Evolutionary conservation across 176 grass and related monocot genomes (phyloP), one percentile per base, ranked within the genome.

Genomic region (Carex myosuroides): DNA sequence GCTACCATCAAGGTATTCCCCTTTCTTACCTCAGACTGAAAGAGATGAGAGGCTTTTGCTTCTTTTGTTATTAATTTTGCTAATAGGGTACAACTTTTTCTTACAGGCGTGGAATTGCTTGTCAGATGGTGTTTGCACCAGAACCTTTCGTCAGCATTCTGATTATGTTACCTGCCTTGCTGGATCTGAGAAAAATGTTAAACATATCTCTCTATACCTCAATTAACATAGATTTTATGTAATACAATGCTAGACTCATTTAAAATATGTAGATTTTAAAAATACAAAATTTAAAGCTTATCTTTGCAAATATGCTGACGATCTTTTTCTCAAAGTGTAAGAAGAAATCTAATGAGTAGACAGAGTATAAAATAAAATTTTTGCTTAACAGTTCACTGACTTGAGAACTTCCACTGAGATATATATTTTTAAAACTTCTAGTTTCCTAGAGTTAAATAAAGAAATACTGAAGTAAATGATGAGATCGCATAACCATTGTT

Each of bases 141-240:
- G 87, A 81, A 95, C 93, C 32, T 89, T 94, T 39, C 93, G 84
- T 22, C 96, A 99, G 72, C 93, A 95, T 91, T 94, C 93, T 86
- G 96, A 99, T 89, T 99, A 99, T 79, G 91, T 94, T 42, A 99
- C 85, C 56, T 95, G 96, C 86, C 96, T 99, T 84, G 88, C 89
- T 79, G 93, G 91, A 9, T 88, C 96, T 73, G 88, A 89, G 72
- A 95, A 94, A 85, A 99, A 92, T 87, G 96, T 99, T 95, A 81
- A 76, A 56, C 80, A 81, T 68, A 39, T 18, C 64, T 70, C 21
- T 77, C 13, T 77, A 56, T 77, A 77, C 21, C 33, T 50, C 35
- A 72, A 26, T 26, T 64, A 24, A 18, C 39, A 61, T 42, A 65
- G 10, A 42, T 41, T 71, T 35, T 56, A 56, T 57, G 54, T 57